Evolutionary conservation across 371 early-diverging fungal species (phyloP).

Genomic region (Rhizopus arrhizus): DNA sequence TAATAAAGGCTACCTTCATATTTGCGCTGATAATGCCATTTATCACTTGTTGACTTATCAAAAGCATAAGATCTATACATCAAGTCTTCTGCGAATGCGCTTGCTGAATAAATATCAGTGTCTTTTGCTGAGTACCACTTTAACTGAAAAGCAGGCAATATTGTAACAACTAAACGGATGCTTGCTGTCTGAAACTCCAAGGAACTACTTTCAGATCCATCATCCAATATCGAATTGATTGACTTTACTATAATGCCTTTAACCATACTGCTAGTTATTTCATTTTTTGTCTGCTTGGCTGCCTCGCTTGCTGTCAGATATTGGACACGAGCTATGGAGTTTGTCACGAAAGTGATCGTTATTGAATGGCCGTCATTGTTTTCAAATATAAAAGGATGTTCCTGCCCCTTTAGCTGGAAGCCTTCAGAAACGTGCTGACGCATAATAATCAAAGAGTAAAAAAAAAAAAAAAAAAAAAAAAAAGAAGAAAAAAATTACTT

Average conservation of each 20-base stretch:
- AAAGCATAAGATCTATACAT: constrained; percentile 54
- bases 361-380: constrained; percentile 28
- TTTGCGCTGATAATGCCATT: constrained; percentile 45
- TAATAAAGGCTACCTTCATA: constrained; percentile 35
- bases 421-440: constrained; percentile 34
- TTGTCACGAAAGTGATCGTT: constrained; percentile 19
- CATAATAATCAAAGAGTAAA: constrained; percentile 16
- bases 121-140: constrained; percentile 25
- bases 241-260: not conserved
- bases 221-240: not conserved
- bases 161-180: constrained; percentile 23
- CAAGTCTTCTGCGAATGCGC: constrained; percentile 57
- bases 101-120: not conserved
- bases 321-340: constrained; percentile 26
- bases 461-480: constrained; percentile 3
- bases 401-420: constrained; percentile 21
- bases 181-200: constrained; percentile 22
- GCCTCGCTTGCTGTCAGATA: constrained; percentile 8
- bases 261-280: not conserved
- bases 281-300: not conserved
- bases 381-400: constrained; percentile 33
- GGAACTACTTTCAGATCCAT: not conserved
- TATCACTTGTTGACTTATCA: constrained; percentile 21
- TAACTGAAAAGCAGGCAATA: constrained; percentile 19
- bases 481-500: constrained; percentile 7